A percentile compares a stretch with the other conserved stretches of the same genome.
phyloP scores from a whole-genome alignment of 139 green algal genomes.

The Parachlorella kessleri region DNA sequence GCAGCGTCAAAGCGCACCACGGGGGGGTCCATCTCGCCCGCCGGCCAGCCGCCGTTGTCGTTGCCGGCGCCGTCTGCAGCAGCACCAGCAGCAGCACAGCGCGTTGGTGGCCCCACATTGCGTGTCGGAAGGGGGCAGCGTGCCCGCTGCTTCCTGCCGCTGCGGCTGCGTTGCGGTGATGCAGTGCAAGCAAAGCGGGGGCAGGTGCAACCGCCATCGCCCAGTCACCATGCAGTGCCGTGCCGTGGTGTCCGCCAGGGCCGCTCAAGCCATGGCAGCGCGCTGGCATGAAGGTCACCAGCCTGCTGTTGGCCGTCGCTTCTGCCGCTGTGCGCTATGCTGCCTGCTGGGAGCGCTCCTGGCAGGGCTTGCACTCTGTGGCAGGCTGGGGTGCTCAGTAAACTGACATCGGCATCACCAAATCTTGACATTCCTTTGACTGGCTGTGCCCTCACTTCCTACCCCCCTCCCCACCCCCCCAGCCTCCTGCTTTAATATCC shows the following conservation, averaged over 20 bases:
- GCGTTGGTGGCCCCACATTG: slow-evolving; percentile 1
- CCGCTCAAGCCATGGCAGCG: background rate
- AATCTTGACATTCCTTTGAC: background rate
- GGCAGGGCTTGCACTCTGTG: background rate
- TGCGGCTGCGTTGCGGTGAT: background rate
- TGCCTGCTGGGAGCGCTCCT: background rate
- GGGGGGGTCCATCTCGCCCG: background rate
- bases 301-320: background rate
- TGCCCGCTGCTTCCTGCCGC: background rate
- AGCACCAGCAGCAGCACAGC: background rate
- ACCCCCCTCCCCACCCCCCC: too few species aligned
- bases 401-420: background rate
- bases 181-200: too few species aligned
- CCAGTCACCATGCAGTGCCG: background rate
- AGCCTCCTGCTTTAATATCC: too few species aligned
- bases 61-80: background rate
- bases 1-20: background rate
- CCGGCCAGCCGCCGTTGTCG: background rate
- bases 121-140: background rate
- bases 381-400: background rate
- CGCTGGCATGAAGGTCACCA: background rate
- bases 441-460: too few species aligned
- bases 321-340: background rate
- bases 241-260: background rate
- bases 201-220: background rate